These are phyloP conservation scores for Tremellales sp. DNA, from an alignment of 1,284 basidiomycete genomes.

Conservation along the genomic window DNA sequence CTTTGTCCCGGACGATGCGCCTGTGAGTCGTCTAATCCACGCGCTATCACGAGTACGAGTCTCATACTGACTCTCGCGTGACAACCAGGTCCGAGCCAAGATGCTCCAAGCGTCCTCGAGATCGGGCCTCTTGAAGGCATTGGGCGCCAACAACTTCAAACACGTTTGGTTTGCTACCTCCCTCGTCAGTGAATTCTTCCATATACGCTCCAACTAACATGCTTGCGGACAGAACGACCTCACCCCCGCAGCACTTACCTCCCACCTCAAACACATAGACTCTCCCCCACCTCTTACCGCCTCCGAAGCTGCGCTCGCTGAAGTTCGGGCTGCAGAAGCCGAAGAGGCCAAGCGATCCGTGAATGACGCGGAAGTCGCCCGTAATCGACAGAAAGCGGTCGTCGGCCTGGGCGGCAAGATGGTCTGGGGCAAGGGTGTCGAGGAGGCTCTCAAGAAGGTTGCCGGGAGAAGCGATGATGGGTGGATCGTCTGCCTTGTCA, in stretches of 20 bases:
- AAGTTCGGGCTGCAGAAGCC: slow-evolving; percentile 67
- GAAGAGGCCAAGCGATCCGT: slow-evolving; percentile 43
- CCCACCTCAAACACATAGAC: slow-evolving; percentile 65
- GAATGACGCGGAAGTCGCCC: slow-evolving; percentile 35
- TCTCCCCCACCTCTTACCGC: slow-evolving; percentile 76
- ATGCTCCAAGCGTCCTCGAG: slow-evolving; percentile 91
- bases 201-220: neutral
- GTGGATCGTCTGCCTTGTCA: slow-evolving; percentile 63
- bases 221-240: slow-evolving; percentile 40
- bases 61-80: neutral
- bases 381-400: slow-evolving; percentile 35
- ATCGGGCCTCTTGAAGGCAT: slow-evolving; percentile 63
- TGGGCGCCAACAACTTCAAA: slow-evolving; percentile 72
- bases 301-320: slow-evolving; percentile 72
- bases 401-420: slow-evolving; percentile 50
- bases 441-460: slow-evolving; percentile 61
- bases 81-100: slow-evolving; percentile 52
- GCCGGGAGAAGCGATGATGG: slow-evolving; percentile 53
- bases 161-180: slow-evolving; percentile 78
- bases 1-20: slow-evolving; percentile 48
- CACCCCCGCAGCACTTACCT: slow-evolving; percentile 58
- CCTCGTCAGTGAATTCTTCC: slow-evolving; percentile 57
- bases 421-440: slow-evolving; percentile 61
- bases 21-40: slow-evolving; percentile 24
- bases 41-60: neutral